Evolutionary conservation across 2,329 filamentous ascomycete genomes (phyloP).

Genomic region (Neoscytalidium dimidiatum): DNA sequence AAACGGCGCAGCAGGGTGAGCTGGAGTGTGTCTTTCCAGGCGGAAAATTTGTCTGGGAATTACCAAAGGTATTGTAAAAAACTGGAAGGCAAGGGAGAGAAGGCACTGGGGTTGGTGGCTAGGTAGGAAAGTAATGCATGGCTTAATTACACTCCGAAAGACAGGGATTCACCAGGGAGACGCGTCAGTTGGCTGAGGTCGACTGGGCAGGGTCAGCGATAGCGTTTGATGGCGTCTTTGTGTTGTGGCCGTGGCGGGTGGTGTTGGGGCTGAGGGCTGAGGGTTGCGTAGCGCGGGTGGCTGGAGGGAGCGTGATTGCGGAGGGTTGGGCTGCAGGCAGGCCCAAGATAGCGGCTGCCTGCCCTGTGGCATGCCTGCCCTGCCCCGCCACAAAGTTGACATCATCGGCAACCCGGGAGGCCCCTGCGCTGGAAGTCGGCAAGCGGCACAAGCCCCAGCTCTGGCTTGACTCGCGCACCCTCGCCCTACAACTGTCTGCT

Average conservation of each 20-base stretch:
- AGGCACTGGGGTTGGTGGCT: too few species aligned
- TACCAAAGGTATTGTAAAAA: too few species aligned
- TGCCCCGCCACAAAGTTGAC: neutral
- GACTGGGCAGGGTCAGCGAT: neutral
- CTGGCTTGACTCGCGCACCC: neutral
- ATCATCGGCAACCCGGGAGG: neutral
- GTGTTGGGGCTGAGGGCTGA: neutral
- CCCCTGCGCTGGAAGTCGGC: constrained; percentile 1
- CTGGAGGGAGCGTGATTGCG: too few species aligned
- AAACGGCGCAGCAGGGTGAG: neutral
- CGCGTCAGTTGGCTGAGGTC: too few species aligned
- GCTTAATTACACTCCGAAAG: too few species aligned
- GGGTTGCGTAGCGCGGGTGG: too few species aligned
- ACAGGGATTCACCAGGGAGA: too few species aligned
- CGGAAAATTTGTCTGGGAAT: too few species aligned
- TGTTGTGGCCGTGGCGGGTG: too few species aligned
- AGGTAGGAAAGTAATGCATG: neutral
- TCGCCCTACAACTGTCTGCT: neutral
- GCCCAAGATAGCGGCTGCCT: neutral
- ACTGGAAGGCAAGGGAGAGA: too few species aligned
- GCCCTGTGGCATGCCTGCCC: neutral
- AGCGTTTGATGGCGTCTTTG: neutral
- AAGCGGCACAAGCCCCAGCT: neutral
- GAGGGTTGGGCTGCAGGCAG: neutral
- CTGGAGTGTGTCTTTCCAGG: neutral